These are phyloP conservation scores for Pleurotus pulmonarius DNA, from an alignment of 768 basidiomycete species.

Conservation along the genomic window DNA sequence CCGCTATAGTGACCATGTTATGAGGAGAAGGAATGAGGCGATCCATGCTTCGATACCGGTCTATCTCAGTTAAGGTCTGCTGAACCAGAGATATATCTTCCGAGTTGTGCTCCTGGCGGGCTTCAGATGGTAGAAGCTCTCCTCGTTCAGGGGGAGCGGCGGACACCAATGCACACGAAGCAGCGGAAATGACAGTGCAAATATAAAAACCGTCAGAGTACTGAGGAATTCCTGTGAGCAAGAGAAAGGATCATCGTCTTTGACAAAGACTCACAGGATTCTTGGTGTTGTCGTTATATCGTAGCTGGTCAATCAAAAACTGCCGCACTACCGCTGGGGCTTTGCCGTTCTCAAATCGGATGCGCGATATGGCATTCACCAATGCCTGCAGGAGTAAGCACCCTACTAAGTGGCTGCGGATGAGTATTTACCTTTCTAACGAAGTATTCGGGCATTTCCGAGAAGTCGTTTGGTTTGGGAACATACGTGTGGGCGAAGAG, in stretches of 20 bases:
- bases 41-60: constrained; percentile 93
- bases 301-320: constrained; percentile 89
- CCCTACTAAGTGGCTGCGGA: not conserved
- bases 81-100: constrained; percentile 71
- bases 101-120: constrained; percentile 57
- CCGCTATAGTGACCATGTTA: constrained; percentile 89
- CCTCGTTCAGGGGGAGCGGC: constrained; percentile 76
- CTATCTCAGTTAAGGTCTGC: constrained; percentile 76
- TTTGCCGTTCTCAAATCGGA: constrained; percentile 85
- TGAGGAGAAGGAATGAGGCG: constrained; percentile 91
- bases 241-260: not conserved
- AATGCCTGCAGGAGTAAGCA: constrained; percentile 47
- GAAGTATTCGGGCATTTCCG: constrained; percentile 89
- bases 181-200: constrained; percentile 77
- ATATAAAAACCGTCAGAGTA: constrained; percentile 92
- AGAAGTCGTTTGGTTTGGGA: constrained; percentile 94
- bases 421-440: constrained; percentile 74
- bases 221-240: constrained; percentile 32
- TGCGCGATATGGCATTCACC: constrained; percentile 77
- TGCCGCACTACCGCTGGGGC: constrained; percentile 81
- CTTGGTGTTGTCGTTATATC: constrained; percentile 91
- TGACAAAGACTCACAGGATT: constrained; percentile 60
- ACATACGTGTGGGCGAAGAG: constrained; percentile 85
- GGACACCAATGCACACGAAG: constrained; percentile 77
- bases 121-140: constrained; percentile 68